Base-by-base conservation (phyloP, 768 basidiomycete species). In the Lyophyllum shimeji region DNA sequence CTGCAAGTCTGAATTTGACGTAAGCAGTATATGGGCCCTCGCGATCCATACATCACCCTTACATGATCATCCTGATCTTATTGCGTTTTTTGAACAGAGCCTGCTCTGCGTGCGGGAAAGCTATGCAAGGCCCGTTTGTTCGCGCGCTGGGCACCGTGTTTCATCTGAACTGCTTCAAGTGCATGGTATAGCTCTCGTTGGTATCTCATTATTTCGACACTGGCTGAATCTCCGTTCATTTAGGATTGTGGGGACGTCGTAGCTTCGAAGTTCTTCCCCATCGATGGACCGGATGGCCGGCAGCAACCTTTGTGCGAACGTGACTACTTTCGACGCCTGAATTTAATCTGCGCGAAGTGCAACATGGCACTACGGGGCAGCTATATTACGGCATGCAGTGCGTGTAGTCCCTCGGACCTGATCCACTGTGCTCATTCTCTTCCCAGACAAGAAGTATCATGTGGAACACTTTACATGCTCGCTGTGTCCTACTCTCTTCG, bases 401-500 rank as follows among this genome's bases (percentile, higher is more conserved):
- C 65, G 77, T 73, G 13, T 33, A 46, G 52, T 55, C 49, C 53
- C 50, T 53, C 60, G 25, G 49, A 58, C 43, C 51, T 55, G 46
- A 55, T 60, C 31, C 48, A 20, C 42, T 52, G 7, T 49, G 8
- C 37, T 60, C 27, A 64, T 40, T 42, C 61, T 58, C 56, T 65
- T 5, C 20, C 42, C 71, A 98, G 95, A 90, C 78, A 93, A 95
- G 80, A 99, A 99, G 74, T 99, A 87, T 73, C 96, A 99, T 71
- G 95, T 98, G 62, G 97, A 99, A 75, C 97, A 98, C 71, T 99
- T 99, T 71, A 97, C 95, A 46, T 99, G 97, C 76, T 96, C 95
- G 5, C 86, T 95, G 55, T 98, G 97, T 74, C 83, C 96, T 46
- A 95, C 90, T 13, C 82, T 98, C 39, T 98, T 99, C 67, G 97